phyloP scores from a whole-genome alignment of 2,329 filamentous ascomycete species.

The Harringtonia aguacate region DNA sequence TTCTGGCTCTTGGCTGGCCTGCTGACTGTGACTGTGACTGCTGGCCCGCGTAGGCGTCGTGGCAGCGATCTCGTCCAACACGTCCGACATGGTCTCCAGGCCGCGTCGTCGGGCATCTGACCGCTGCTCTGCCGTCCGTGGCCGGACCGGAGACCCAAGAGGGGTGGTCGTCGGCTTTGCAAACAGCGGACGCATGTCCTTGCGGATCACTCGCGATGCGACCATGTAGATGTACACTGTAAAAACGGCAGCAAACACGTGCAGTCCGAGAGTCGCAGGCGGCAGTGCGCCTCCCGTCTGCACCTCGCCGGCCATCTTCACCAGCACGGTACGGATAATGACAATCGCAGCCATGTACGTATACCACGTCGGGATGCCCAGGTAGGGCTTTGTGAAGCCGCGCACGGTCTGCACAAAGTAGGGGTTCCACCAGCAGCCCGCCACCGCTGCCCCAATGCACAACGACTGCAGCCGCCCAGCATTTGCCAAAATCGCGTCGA shows the following conservation, averaged over 20 bases:
- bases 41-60: not conserved
- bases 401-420: slow-evolving; percentile 47
- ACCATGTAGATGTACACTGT: slow-evolving; percentile 39
- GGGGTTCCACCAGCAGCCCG: slow-evolving; percentile 58
- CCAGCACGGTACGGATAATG: slow-evolving; percentile 40
- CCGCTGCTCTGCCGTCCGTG: slow-evolving; percentile 5
- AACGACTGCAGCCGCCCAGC: slow-evolving; percentile 12
- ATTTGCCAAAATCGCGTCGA: slow-evolving; percentile 12
- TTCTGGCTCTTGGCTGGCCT: not conserved
- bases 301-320: slow-evolving; percentile 25
- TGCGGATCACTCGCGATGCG: slow-evolving; percentile 34
- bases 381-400: slow-evolving; percentile 49
- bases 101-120: slow-evolving; percentile 21
- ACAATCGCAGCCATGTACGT: slow-evolving; percentile 51
- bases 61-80: slow-evolving; percentile 33
- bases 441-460: slow-evolving; percentile 9
- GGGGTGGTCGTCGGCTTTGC: slow-evolving; percentile 15
- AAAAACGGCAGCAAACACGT: slow-evolving; percentile 42
- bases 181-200: slow-evolving; percentile 49
- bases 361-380: slow-evolving; percentile 56
- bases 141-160: slow-evolving; percentile 10
- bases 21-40: too few species aligned
- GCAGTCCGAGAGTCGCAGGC: slow-evolving; percentile 36
- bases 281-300: too few species aligned
- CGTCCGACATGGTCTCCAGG: slow-evolving; percentile 28